A percentile compares a stretch with the other conserved stretches of the same genome.
Evolutionary conservation across 345 rosid species (phyloP).

Genomic region (Populus deltoides): DNA sequence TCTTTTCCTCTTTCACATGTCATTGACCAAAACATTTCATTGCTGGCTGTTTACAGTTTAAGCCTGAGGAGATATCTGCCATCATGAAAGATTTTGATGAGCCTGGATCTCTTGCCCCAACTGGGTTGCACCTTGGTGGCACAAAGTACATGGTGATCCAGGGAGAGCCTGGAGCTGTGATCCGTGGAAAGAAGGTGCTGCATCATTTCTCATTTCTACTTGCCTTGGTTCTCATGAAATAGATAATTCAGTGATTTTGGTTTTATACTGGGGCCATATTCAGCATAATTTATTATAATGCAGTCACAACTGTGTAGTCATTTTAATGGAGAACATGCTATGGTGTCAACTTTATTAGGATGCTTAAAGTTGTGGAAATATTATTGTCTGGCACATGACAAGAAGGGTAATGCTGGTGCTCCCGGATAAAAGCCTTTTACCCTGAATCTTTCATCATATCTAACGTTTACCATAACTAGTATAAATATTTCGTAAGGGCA

Average conservation of each 20-base stretch:
- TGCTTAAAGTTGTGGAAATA: neutral
- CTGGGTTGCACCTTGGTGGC: slow-evolving; percentile 23
- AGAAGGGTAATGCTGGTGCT: neutral
- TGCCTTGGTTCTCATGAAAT: neutral
- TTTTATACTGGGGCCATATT: neutral
- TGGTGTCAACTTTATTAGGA: neutral
- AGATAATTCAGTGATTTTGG: neutral
- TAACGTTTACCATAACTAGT: neutral
- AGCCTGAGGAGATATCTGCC: slow-evolving; percentile 20
- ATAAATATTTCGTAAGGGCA: neutral
- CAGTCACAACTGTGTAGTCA: neutral
- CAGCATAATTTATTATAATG: neutral
- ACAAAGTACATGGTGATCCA: slow-evolving; percentile 29
- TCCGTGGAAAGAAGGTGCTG: slow-evolving; percentile 27
- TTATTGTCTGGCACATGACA: neutral
- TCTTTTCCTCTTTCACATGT: neutral
- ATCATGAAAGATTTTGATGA: slow-evolving; percentile 28
- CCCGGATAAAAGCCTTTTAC: neutral
- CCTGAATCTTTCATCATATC: neutral
- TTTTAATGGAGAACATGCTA: neutral
- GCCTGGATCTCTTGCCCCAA: slow-evolving; percentile 22
- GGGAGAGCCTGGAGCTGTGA: slow-evolving; percentile 26
- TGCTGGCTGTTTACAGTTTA: slow-evolving; percentile 10
- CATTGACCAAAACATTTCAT: neutral
- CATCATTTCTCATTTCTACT: neutral